Conservation (phyloP, 2,329 filamentous ascomycete genomes). For the Stagonosporopsis vannaccii region DNA sequence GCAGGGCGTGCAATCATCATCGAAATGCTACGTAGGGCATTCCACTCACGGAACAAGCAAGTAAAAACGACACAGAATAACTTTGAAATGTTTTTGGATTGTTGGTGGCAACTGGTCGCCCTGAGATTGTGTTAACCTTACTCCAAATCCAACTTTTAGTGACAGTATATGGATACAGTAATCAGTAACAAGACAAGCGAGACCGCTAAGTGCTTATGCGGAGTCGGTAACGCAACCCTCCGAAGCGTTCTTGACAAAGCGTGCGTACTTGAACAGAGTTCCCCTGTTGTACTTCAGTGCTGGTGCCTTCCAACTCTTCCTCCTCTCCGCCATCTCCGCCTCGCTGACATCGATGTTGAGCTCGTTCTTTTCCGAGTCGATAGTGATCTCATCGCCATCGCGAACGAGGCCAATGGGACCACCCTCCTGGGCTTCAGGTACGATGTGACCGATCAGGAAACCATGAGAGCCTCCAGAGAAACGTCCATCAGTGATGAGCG, state of each 20-base stretch:
- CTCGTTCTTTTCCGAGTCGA: slow-evolving; percentile 77
- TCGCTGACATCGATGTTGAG: slow-evolving; percentile 72
- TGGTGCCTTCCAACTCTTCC: slow-evolving; percentile 61
- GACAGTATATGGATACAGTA: slow-evolving; percentile 3
- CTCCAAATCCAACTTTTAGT: slow-evolving; percentile 1
- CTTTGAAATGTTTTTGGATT: background rate
- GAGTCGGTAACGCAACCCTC: slow-evolving; percentile 66
- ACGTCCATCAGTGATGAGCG: slow-evolving; percentile 75
- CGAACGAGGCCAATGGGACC: slow-evolving; percentile 84
- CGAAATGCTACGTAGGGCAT: too few species aligned
- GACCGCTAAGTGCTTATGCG: slow-evolving; percentile 15
- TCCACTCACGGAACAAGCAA: background rate
- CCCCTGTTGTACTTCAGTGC: slow-evolving; percentile 65
- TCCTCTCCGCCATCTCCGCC: slow-evolving; percentile 64
- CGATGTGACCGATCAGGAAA: slow-evolving; percentile 87
- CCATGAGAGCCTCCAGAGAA: slow-evolving; percentile 85
- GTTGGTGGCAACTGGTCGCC: background rate
- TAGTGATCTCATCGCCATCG: slow-evolving; percentile 81
- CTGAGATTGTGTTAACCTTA: background rate
- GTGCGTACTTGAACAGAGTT: slow-evolving; percentile 66
- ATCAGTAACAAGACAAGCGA: background rate
- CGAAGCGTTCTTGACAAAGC: slow-evolving; percentile 64
- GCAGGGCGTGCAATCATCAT: background rate
- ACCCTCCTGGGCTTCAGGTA: slow-evolving; percentile 85
- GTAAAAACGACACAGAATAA: background rate